Percentiles rank a stretch among this genome's conserved stretches.
Conservation (phyloP, 2,329 filamentous ascomycete species). For the Aspergillus alliaceus region DNA sequence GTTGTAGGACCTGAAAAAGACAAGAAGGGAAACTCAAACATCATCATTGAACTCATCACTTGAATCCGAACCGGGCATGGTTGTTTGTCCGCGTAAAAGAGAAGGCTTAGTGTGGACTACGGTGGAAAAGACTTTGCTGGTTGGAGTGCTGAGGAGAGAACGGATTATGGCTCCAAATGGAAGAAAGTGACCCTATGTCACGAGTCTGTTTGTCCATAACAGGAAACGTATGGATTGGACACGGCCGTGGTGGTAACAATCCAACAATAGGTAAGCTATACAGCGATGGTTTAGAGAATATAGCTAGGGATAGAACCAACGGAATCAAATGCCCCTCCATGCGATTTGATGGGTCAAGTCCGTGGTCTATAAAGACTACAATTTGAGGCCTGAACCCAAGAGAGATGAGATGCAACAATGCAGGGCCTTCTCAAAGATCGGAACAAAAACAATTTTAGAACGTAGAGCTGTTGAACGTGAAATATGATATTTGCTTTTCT, state of each 20-base stretch:
- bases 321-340: not conserved
- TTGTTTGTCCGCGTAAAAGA: conserved; percentile 7
- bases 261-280: not conserved
- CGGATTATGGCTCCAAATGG: not conserved
- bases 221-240: not conserved
- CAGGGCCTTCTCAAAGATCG: not conserved
- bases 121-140: not conserved
- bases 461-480: not conserved
- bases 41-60: conserved; percentile 55
- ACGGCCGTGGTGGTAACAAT: not conserved
- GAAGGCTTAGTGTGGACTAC: not conserved
- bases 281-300: not conserved
- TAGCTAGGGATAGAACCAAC: not conserved
- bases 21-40: conserved; percentile 30
- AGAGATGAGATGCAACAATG: not conserved
- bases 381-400: not conserved
- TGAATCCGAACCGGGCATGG: conserved; percentile 54
- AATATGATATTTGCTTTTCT: conserved; percentile 10
- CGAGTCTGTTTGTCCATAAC: not conserved
- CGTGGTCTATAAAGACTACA: not conserved
- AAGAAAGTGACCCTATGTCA: not conserved
- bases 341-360: not conserved
- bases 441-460: not conserved
- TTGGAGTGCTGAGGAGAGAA: too few species aligned
- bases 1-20: not conserved